Base-by-base conservation (phyloP, 306 rosid genomes). In the Corylus americana region DNA sequence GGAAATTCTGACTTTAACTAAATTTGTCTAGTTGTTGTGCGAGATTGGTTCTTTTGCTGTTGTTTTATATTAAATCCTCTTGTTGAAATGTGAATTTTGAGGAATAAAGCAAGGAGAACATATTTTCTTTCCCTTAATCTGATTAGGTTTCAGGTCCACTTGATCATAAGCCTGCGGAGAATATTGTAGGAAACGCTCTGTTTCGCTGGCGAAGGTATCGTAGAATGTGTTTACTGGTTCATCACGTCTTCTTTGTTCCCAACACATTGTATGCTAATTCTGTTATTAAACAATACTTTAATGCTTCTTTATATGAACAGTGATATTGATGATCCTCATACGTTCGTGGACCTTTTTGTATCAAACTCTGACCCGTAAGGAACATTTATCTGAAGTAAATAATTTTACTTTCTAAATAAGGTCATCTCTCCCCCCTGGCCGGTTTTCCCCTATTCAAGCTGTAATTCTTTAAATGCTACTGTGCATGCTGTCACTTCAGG, bases 191-290 rank as follows among this genome's bases (percentile, higher is more conserved):
- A 79, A 85, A 95, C 86, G 96, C 99, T 0, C 83, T 85, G 67
- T 93, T 95, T 89, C 94, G 99, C 49, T 95, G 99, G 99, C 98
- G 93, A 86, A 88, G 99, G 99, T 93, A 76, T 76, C 25, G 20
- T 80, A 18, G 17, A 79, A 67, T 42, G 74, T 42, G 55, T 62
- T 12, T 78, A 1, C 49, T 50, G 18, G 18, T 74, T 51, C 10
- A 44, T 35, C 48, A 18, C 55, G 20, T 82, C 37, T 74, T 74
- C 47, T 20, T 42, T 67, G 35, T 87, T 47, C 45, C 14, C 16
- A 8, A 11, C 51, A 42, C 63, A 48, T 29, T 71, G 59, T 74
- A 3, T 29, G 31, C 20, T 29, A 68, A 18, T 7, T 42, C 27
- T 8, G 29, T 67, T 67, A 67, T 18, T 67, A n/a, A 39, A 67